Conservation (phyloP, 2,329 filamentous ascomycete species). For the Cladobotryum mycophilum region DNA sequence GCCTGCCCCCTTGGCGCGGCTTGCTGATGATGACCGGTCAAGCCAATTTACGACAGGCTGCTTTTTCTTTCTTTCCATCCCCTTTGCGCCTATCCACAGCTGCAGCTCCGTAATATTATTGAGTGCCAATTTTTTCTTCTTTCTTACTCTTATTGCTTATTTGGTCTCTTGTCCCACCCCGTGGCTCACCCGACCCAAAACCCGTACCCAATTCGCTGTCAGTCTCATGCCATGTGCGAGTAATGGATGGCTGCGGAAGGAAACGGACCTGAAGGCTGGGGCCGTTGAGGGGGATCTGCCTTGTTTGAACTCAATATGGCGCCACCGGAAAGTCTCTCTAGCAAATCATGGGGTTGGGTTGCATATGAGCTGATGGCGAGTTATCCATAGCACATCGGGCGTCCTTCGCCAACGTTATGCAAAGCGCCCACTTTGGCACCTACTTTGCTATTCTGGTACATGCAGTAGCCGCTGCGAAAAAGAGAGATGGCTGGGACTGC, state of each 20-base stretch:
- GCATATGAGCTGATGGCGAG: constrained; percentile 11
- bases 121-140: background rate
- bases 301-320: constrained; percentile 7
- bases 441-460: background rate
- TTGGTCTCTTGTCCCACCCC: background rate
- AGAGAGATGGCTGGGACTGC: constrained; percentile 12
- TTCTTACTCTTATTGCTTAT: background rate
- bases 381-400: constrained; percentile 4
- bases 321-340: constrained; percentile 8
- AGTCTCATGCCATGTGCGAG: background rate
- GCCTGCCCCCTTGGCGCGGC: background rate
- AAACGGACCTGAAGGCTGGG: too few relatives aligned
- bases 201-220: background rate
- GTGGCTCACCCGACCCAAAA: background rate
- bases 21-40: background rate
- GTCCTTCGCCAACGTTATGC: background rate
- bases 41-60: background rate
- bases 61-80: background rate
- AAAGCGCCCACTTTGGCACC: background rate
- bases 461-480: constrained; percentile 2
- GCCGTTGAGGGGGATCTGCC: background rate
- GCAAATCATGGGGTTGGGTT: constrained; percentile 9
- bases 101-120: background rate
- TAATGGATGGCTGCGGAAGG: background rate
- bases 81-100: background rate